Evolutionary conservation across 768 basidiomycete species (phyloP), one percentile per base, ranked within the genome.

Genomic region (Boletus patriciae): DNA sequence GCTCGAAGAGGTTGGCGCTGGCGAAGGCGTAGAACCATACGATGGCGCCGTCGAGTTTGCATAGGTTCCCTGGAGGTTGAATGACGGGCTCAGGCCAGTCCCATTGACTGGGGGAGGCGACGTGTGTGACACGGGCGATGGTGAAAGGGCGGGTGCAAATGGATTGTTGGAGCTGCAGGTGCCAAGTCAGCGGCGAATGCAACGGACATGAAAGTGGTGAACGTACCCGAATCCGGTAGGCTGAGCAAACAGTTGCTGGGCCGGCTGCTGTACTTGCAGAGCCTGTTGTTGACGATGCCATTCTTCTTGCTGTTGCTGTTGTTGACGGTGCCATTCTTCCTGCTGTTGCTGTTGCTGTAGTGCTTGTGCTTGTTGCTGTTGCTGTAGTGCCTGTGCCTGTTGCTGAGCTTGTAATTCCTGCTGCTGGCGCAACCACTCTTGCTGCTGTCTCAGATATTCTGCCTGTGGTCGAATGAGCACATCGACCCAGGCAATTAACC

Each of bases 81-180:
- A 91, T 16, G 80, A 76, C 1, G 86, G 83, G 9, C 76, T 57
- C 13, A 37, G 6, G 52, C 75, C 44, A 54, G 66, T 54, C 54
- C 66, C 53, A 64, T 77, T 50, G 72, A 68, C 31, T 68, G 68
- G 55, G 62, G 71, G 47, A 10, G 75, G 70, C 2, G 79, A 62
- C 0, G 74, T 62, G 1, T 81, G 69, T 19, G 73, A 50, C 23
- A 70, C 65, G 9, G 74, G 64, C 25, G 71, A 50, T 18, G 71
- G 52, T 27, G 73, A 59, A 46, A 74, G 23, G 23, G 72, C 55
- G 60, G 78, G 68, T 0, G 94, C 95, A 66, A 99, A 98, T 1
- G 97, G 97, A 70, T 99, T 99, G 80, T 98, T 98, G 36, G 92
- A 88, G 10, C 92, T 92, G 63, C 61, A 71, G 5, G 66, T 70